Percentiles rank a stretch among this genome's conserved stretches.
These are phyloP conservation scores for Leucocoprinus sp. DNA, from an alignment of 768 basidiomycete genomes.

Conservation along the genomic window DNA sequence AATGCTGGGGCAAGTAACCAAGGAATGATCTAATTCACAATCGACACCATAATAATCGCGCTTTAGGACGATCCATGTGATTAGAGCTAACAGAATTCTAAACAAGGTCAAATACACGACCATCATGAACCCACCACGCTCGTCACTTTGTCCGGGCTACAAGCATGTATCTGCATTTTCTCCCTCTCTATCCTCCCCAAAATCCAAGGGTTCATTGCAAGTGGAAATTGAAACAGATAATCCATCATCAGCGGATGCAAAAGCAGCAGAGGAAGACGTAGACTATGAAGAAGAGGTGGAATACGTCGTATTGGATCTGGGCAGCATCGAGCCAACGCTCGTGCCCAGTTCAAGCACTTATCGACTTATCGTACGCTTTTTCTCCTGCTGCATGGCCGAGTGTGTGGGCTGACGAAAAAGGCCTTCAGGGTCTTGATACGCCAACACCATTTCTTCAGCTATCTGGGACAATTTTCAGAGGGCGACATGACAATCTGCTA, in stretches of 20 bases:
- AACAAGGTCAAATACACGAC: too few species aligned
- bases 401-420: neutral
- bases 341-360: conserved; percentile 65
- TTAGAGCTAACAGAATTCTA: too few species aligned
- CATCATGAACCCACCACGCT: conserved; percentile 13
- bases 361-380: conserved; percentile 58
- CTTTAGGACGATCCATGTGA: too few species aligned
- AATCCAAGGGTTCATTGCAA: conserved; percentile 14
- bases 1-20: too few species aligned
- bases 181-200: conserved; percentile 2
- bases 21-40: too few species aligned
- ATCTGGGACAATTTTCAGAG: conserved; percentile 67
- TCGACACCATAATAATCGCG: too few species aligned
- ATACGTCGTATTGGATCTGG: conserved; percentile 73
- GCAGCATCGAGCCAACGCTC: conserved; percentile 62
- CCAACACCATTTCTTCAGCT: conserved; percentile 72
- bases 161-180: conserved; percentile 36
- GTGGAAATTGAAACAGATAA: neutral
- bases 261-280: conserved; percentile 56
- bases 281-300: conserved; percentile 42
- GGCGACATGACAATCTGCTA: conserved; percentile 55
- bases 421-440: conserved; percentile 61
- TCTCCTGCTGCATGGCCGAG: neutral
- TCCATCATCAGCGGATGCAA: conserved; percentile 24
- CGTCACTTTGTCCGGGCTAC: conserved; percentile 48